phyloP scores from a whole-genome alignment of 148 eudicot species.

The Drosera capensis region DNA sequence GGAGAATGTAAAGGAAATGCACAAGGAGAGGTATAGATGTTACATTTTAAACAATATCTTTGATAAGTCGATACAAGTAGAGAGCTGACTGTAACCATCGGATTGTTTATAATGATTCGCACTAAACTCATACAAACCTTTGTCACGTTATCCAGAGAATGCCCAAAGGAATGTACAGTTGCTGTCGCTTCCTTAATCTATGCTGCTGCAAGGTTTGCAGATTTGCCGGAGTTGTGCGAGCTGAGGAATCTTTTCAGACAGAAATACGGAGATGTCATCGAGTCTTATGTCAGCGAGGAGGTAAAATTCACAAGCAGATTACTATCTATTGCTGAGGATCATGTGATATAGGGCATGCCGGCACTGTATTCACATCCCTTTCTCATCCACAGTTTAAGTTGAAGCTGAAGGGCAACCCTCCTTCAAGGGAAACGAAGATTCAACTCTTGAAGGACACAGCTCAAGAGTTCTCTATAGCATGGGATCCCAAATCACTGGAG shows the following conservation, averaged over 20 bases:
- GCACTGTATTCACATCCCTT: too few species aligned
- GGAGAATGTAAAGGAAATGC: constrained; percentile 35
- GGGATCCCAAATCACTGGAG: constrained; percentile 45
- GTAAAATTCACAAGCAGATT: constrained; percentile 12
- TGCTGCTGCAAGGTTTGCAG: constrained; percentile 92
- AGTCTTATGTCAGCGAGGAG: constrained; percentile 42
- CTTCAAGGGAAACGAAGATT: constrained; percentile 54
- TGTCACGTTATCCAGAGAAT: too few species aligned
- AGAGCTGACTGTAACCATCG: too few species aligned
- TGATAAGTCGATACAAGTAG: too few species aligned
- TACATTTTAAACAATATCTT: too few species aligned
- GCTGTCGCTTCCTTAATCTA: constrained; percentile 59
- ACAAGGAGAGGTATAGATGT: constrained; percentile 66
- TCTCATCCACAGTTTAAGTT: constrained; percentile 35
- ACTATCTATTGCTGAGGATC: background rate
- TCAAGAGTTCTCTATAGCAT: constrained; percentile 27
- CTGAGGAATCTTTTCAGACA: constrained; percentile 45
- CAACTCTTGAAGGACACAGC: constrained; percentile 56
- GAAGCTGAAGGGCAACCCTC: constrained; percentile 32
- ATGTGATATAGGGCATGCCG: constrained; percentile 1
- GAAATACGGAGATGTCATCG: constrained; percentile 53
- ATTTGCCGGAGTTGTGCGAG: constrained; percentile 70
- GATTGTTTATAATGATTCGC: too few species aligned
- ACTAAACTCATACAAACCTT: background rate
- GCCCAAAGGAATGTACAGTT: constrained; percentile 74